Base-by-base conservation (phyloP, 768 basidiomycete genomes). In the Lactarius sp. region DNA sequence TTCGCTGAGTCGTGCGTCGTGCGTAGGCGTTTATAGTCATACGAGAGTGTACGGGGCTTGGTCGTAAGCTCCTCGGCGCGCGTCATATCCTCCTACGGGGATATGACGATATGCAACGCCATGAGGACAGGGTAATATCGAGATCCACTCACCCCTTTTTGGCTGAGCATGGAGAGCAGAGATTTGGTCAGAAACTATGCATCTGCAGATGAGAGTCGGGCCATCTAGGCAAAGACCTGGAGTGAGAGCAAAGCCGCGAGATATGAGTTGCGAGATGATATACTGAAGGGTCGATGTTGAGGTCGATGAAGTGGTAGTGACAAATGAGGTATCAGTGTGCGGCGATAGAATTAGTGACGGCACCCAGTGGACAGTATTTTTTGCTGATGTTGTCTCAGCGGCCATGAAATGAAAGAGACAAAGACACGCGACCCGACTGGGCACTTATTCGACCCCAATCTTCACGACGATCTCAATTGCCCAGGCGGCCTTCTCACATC, bases 201-300 rank as follows among this genome's bases (percentile, higher is more conserved):
- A 39, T 87, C 80, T 4, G 79, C 71, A 53, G 78, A 79, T 0
- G 83, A 78, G 13, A 3, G 27, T 27, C 22, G 87, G 73, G 0
- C 87, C 87, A 0, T 89, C 88, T 42, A 94, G 76, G 13, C 78
- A 83, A 20, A 94, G 74, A 0, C 92, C 91, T 0, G 86, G 84
- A 1, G 79, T 70, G 10, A 82, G 70, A 1, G 81, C 75, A 68
- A 89, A 94, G 8, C 92, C 92, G 75, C 94, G 92, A 2, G 92
- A 86, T 53, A 90, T 74, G 6, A 94, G 81, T 68, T 94, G 92
- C 20, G 86, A 77, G 70, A 92, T 94, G 70, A 93, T 80, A 70
- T 89, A 92, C 61, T 91, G 86, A 31, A 91, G 72, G 62, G 81
- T 87, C 4, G 87, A 87, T 0, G 77, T 75, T 7, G 83, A 82